Base-by-base conservation (phyloP, 345 rosid genomes). In the Moricandia moricandioides region DNA sequence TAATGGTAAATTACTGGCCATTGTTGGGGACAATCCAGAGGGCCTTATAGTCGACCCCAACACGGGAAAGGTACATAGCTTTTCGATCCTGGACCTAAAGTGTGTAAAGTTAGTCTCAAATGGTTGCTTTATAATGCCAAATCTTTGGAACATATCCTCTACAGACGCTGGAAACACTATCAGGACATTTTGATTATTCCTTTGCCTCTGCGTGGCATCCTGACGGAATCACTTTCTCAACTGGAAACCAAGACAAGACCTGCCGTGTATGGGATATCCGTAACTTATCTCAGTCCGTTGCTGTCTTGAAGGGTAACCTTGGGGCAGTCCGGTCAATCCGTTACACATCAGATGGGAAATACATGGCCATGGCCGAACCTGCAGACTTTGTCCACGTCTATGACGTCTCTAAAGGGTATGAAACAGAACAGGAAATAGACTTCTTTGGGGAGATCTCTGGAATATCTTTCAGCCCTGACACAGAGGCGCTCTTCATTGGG, bases 161-260 rank as follows among this genome's bases (percentile, higher is more conserved):
- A 70, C 86, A 90, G 97, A 83, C 84, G 4, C 62, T 87, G 29
- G 72, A 67, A 72, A 72, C 86, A 4, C 75, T 91, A 33, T 70
- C 58, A 0, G 97, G 94, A 51, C 97, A 91, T 71, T 43, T 86
- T 76, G 97, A 91, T 69, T 89, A 66, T 82, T 91, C 97, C 3
- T 91, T 91, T 85, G 92, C 97, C 58, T 89, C 97, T 0, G 91
- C 92, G 5, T 91, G 97, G 94, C 83, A 91, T 71, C 97, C 94
- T 0, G 84, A 87, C 21, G 97, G 97, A n/a, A 52, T 82, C 72
- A 86, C 86, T 24, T 87, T 91, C 70, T 87, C 92, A 8, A 91
- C 97, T 0, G 97, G 97, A 58, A 91, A 89, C 82, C 97, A 91
- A 73, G 97, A 91, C 79, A 91, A 86, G 82, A 89, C 94, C n/a